Conservation (phyloP, 106 monocot genomes). For the Dendrobium nobile region DNA sequence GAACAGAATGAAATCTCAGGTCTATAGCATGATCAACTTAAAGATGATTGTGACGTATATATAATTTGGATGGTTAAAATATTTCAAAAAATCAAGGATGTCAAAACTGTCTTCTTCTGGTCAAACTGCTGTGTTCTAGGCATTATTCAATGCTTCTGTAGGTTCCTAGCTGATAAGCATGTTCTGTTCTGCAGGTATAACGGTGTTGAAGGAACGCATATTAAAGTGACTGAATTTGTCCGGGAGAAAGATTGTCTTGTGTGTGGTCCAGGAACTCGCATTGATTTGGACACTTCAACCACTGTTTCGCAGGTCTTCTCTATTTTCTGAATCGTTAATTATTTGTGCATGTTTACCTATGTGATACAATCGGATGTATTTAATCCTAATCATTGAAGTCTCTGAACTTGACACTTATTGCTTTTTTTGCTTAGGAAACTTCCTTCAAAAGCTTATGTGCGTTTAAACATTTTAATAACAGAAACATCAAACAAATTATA, state of each 20-base stretch:
- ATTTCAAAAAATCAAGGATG: not conserved
- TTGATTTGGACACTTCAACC: conserved; percentile 69
- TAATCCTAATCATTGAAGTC: not conserved
- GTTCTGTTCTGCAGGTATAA: conserved; percentile 47
- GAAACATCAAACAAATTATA: not conserved
- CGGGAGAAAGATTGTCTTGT: conserved; percentile 81
- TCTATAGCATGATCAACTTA: not conserved
- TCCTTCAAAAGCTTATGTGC: not conserved
- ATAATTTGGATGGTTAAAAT: not conserved
- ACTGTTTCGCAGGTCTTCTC: conserved; percentile 65
- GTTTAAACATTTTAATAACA: not conserved
- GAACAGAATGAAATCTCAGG: not conserved
- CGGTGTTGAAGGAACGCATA: conserved; percentile 81
- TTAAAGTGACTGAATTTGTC: conserved; percentile 83
- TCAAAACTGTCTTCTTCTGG: too few species aligned
- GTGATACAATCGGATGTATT: not conserved
- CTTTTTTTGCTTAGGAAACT: not conserved
- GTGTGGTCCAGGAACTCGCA: conserved; percentile 85
- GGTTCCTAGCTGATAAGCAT: not conserved
- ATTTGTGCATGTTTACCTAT: not conserved
- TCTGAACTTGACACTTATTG: not conserved
- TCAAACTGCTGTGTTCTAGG: not conserved
- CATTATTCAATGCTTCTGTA: not conserved
- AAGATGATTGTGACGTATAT: not conserved
- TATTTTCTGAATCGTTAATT: not conserved